Percentiles rank a stretch among this genome's conserved stretches.
phyloP scores from a whole-genome alignment of 139 green algal genomes.

The Chlorella sp. region DNA sequence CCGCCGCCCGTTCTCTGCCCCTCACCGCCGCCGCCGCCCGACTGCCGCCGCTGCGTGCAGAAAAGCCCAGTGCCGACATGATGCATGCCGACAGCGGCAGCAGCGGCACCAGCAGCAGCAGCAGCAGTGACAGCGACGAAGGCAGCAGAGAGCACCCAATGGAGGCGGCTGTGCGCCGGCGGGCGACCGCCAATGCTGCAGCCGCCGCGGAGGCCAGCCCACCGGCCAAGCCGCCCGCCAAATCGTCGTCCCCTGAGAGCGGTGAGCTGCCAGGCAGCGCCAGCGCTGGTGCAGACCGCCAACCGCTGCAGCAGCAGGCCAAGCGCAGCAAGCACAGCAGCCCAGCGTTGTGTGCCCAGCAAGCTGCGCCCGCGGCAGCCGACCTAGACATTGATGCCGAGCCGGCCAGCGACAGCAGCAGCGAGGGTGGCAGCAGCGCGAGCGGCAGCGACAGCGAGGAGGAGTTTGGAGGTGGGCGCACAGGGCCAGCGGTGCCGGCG shows the following conservation, averaged over 20 bases:
- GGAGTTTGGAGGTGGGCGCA: no score
- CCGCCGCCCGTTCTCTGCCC: no score
- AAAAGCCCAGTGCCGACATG: not conserved
- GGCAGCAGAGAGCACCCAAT: not conserved
- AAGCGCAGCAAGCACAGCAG: not conserved
- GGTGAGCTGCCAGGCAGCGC: not conserved
- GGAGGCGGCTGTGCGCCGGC: not conserved
- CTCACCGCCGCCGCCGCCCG: no score
- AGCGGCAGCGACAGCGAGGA: not conserved
- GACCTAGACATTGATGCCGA: not conserved
- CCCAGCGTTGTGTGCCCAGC: not conserved
- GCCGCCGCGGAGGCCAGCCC: not conserved
- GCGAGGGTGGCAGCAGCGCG: not conserved
- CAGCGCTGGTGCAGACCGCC: no score
- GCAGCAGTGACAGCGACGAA: not conserved
- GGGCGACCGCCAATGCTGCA: not conserved
- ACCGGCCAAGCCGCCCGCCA: not conserved
- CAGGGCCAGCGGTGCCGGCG: not conserved
- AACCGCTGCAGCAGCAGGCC: not conserved
- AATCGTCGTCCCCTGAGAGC: constrained; percentile 7
- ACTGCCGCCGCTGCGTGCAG: no score
- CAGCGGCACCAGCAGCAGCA: constrained; percentile 1
- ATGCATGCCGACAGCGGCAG: not conserved
- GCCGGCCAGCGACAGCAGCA: not conserved
- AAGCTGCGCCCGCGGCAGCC: not conserved